Evolutionary conservation across 169 alveolate species (phyloP).

Genomic region (Eimeria sp.): DNA sequence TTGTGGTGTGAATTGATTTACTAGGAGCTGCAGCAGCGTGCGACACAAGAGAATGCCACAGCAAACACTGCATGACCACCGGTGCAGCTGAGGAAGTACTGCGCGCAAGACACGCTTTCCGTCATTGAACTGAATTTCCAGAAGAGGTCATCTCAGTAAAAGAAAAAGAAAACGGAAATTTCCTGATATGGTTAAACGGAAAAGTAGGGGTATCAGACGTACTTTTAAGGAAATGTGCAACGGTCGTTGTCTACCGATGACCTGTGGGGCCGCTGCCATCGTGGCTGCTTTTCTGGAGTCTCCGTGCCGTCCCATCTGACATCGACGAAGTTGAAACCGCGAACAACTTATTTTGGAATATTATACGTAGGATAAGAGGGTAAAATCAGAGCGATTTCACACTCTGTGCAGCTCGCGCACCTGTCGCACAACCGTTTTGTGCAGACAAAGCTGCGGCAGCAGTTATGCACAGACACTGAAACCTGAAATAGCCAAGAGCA

Average conservation of each 20-base stretch:
- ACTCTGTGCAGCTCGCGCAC: not conserved
- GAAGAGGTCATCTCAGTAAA: not conserved
- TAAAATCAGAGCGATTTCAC: not conserved
- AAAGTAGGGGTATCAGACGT: not conserved
- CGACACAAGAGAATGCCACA: not conserved
- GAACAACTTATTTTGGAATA: not conserved
- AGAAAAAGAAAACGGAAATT: not conserved
- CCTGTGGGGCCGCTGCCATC: constrained; percentile 10
- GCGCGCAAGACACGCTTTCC: not conserved
- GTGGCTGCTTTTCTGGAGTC: not conserved
- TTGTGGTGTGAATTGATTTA: not conserved
- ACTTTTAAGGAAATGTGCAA: not conserved
- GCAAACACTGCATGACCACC: not conserved
- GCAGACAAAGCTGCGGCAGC: not conserved
- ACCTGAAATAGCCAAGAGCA: not conserved
- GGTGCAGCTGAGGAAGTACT: not conserved
- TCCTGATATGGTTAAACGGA: not conserved
- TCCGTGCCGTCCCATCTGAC: not conserved
- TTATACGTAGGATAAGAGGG: not conserved
- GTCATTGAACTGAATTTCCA: not conserved
- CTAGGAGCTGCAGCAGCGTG: constrained; percentile 16
- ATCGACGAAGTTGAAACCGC: not conserved
- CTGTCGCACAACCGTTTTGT: not conserved
- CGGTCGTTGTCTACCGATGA: not conserved
- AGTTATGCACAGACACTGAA: not conserved